Conservation (phyloP, 371 early-diverging fungal species). For the Synchytrium microbalum region DNA sequence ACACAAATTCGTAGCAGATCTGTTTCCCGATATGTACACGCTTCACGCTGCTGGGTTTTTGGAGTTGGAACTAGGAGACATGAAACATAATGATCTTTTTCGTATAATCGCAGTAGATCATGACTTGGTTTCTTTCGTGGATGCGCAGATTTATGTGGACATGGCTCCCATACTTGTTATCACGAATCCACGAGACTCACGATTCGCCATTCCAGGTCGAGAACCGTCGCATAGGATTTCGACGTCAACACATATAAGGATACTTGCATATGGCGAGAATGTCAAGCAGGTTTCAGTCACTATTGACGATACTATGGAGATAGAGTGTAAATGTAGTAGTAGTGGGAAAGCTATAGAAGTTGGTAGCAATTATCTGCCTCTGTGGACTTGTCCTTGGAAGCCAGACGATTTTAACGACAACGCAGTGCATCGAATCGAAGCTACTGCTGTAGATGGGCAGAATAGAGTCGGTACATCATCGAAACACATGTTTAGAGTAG, state of each 20-base stretch:
- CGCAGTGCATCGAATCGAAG: constrained; percentile 45
- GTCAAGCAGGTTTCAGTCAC: constrained; percentile 28
- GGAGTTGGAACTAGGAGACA: constrained; percentile 80
- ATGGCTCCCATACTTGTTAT: constrained; percentile 71
- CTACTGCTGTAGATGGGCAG: constrained; percentile 51
- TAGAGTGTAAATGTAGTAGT: no score
- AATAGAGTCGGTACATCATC: constrained; percentile 69
- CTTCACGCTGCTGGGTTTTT: constrained; percentile 42
- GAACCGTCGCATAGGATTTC: constrained; percentile 62
- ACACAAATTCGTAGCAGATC: no score
- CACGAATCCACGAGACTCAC: constrained; percentile 82
- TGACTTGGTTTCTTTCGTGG: constrained; percentile 75
- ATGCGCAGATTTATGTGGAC: constrained; percentile 52
- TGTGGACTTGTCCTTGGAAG: constrained; percentile 68
- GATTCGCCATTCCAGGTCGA: constrained; percentile 57
- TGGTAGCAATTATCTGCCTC: constrained; percentile 45
- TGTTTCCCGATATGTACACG: constrained; percentile 3
- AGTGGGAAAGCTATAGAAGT: constrained; percentile 22
- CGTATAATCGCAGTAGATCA: constrained; percentile 81
- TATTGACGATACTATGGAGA: no score
- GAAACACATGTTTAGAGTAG: constrained; percentile 33
- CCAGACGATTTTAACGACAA: constrained; percentile 54
- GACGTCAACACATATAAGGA: constrained; percentile 62
- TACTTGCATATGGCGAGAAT: constrained; percentile 35
- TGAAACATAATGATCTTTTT: constrained; percentile 75